Evolutionary conservation across 2,329 filamentous ascomycete genomes (phyloP).

Genomic region (Drechslerella stenobrocha): DNA sequence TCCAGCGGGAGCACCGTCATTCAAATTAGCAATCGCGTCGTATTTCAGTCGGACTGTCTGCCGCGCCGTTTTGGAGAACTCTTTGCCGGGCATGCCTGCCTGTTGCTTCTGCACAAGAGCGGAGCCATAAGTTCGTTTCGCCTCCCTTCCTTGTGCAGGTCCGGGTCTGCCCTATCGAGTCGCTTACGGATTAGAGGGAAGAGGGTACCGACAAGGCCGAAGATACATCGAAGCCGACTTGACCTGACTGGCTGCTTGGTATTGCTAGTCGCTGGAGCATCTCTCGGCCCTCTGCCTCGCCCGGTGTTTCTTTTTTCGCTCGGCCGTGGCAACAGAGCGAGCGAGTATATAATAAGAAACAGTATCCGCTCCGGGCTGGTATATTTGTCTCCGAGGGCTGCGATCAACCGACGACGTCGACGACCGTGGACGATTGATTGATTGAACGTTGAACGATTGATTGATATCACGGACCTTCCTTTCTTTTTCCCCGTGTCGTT

Average conservation of each 20-base stretch:
- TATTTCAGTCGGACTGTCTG: conserved; percentile 13
- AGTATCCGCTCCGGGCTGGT: conserved; percentile 2
- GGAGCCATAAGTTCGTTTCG: conserved; percentile 46
- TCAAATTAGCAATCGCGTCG: conserved; percentile 10
- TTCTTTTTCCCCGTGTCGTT: conserved; percentile 14
- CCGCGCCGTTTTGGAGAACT: conserved; percentile 45
- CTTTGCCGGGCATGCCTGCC: conserved; percentile 34
- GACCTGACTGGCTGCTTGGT: conserved; percentile 8
- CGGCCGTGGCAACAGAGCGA: too few species aligned
- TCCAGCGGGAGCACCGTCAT: conserved; percentile 1
- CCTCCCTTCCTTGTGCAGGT: conserved; percentile 47
- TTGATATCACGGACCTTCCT: not conserved
- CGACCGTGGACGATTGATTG: not conserved
- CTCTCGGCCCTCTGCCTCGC: not conserved
- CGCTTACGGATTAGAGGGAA: conserved; percentile 44
- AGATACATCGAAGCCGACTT: conserved; percentile 21
- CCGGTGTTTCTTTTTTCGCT: conserved; percentile 3
- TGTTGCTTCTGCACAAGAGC: conserved; percentile 42
- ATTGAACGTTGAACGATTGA: not conserved
- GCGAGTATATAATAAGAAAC: conserved; percentile 39
- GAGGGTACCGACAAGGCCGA: conserved; percentile 41
- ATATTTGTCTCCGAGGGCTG: not conserved
- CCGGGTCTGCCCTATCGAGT: conserved; percentile 49
- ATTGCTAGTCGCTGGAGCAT: conserved; percentile 4
- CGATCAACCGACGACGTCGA: not conserved